A percentile compares a stretch with the other conserved stretches of the same genome.
These are phyloP conservation scores for Colletotrichum orbiculare DNA, from an alignment of 2,329 filamentous ascomycete genomes.

Conservation along the genomic window DNA sequence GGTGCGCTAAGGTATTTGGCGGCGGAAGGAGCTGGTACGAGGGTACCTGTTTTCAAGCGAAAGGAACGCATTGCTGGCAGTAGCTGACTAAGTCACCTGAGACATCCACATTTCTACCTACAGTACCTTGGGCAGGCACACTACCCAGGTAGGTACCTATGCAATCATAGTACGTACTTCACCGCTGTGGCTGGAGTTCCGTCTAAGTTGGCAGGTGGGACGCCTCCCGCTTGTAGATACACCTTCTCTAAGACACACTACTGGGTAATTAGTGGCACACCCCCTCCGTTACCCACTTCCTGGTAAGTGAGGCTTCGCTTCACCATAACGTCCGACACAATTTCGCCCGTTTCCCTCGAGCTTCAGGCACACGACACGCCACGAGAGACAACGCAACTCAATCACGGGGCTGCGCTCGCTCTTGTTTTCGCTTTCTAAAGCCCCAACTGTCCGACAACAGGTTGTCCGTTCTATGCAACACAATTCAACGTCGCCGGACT, in stretches of 20 bases:
- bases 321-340: slow-evolving; percentile 27
- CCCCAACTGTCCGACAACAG: slow-evolving; percentile 10
- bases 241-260: background rate
- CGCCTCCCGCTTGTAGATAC: background rate
- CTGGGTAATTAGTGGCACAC: slow-evolving; percentile 7
- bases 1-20: background rate
- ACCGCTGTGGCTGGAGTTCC: slow-evolving; percentile 25
- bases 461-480: slow-evolving; percentile 3
- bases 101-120: background rate
- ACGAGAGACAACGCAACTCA: slow-evolving; percentile 23
- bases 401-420: background rate
- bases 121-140: background rate
- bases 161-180: background rate
- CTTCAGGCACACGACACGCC: slow-evolving; percentile 23
- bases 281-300: slow-evolving; percentile 34
- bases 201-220: slow-evolving; percentile 19
- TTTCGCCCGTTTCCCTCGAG: slow-evolving; percentile 17
- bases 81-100: background rate
- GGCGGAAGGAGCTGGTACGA: background rate
- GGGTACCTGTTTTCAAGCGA: background rate
- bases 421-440: slow-evolving; percentile 4
- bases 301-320: slow-evolving; percentile 33
- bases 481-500: slow-evolving; percentile 16
- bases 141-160: background rate
- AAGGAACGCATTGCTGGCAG: background rate